phyloP scores from a whole-genome alignment of 805 yeast species.

The Cyberlindnera mycetangii region DNA sequence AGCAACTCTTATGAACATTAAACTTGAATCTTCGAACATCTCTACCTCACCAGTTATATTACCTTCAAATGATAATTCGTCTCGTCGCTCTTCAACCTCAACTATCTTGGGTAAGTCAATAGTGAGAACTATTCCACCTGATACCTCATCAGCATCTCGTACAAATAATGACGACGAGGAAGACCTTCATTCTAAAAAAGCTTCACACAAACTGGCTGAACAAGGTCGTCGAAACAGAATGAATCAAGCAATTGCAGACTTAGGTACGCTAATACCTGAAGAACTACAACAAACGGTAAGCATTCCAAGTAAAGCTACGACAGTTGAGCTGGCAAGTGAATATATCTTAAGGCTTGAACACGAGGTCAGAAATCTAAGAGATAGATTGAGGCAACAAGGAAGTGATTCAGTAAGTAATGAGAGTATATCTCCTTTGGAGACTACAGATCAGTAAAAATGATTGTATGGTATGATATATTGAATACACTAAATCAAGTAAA shows the following conservation, averaged over 20 bases:
- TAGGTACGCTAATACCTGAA: conserved; percentile 67
- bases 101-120: conserved; percentile 9
- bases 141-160: conserved; percentile 10
- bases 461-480: no score
- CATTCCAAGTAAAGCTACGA: conserved; percentile 89
- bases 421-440: conserved; percentile 30
- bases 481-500: no score
- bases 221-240: conserved; percentile 93
- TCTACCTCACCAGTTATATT: conserved; percentile 21
- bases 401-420: conserved; percentile 25
- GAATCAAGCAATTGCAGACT: conserved; percentile 79
- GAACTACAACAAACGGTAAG: conserved; percentile 46
- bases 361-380: conserved; percentile 30
- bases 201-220: conserved; percentile 84
- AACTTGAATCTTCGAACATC: conserved; percentile 11
- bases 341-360: conserved; percentile 53
- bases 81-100: conserved; percentile 17
- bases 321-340: conserved; percentile 82
- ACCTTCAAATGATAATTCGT: conserved; percentile 19
- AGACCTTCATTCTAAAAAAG: conserved; percentile 28
- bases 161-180: conserved; percentile 15
- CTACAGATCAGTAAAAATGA: conserved; percentile 32
- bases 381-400: conserved; percentile 12
- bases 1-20: conserved; percentile 27
- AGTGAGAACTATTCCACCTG: conserved; percentile 7